Conservation (phyloP, 306 rosid genomes). For the Arachis hypogaea region DNA sequence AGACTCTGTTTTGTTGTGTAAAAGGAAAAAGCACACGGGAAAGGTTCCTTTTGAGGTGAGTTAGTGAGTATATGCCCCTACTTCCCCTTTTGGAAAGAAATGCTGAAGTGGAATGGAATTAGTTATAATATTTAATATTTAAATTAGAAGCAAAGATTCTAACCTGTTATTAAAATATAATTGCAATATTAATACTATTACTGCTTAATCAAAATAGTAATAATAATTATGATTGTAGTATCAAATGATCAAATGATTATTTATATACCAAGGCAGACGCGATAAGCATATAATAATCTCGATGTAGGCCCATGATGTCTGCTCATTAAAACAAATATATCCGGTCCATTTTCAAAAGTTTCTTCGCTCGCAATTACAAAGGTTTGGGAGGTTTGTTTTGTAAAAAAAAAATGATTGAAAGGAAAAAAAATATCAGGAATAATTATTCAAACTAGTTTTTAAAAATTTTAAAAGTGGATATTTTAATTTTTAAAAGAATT, state of each 20-base stretch:
- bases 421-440: too few species aligned
- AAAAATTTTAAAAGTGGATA: too few species aligned
- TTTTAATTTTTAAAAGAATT: too few species aligned
- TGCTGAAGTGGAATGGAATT: too few species aligned
- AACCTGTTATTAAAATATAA: too few species aligned
- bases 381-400: too few species aligned
- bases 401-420: too few species aligned
- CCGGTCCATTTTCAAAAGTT: not conserved
- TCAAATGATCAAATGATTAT: not conserved
- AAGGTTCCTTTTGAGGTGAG: slow-evolving; percentile 27
- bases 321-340: not conserved
- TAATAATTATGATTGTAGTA: not conserved
- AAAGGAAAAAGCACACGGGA: not conserved
- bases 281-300: not conserved
- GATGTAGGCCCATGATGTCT: not conserved
- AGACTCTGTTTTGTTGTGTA: not conserved
- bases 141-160: slow-evolving; percentile 7
- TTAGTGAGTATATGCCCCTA: not conserved
- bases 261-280: not conserved
- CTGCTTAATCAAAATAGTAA: not conserved
- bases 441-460: too few species aligned
- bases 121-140: too few species aligned
- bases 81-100: not conserved
- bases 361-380: not conserved
- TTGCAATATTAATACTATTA: too few species aligned